phyloP scores from a whole-genome alignment of 2,329 filamentous ascomycete species.

The Raffaelea ambrosiae region DNA sequence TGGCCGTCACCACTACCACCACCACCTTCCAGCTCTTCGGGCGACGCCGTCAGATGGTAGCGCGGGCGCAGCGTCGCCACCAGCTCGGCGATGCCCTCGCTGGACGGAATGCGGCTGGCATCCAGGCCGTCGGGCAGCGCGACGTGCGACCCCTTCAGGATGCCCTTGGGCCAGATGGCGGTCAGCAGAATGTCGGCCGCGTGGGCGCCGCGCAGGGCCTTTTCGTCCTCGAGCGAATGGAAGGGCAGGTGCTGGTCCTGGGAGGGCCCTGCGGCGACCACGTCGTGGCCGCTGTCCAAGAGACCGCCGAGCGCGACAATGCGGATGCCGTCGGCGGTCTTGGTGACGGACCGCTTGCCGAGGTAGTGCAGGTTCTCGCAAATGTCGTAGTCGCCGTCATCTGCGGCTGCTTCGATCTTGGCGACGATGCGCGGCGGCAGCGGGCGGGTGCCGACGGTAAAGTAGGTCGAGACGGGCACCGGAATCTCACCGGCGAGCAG shows the following conservation, averaged over 20 bases:
- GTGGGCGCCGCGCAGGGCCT: conserved; percentile 65
- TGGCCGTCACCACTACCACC: conserved; percentile 18
- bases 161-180: conserved; percentile 69
- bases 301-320: conserved; percentile 80
- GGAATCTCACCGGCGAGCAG: conserved; percentile 65
- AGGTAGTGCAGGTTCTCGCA: conserved; percentile 89
- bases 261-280: conserved; percentile 39
- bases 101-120: conserved; percentile 40
- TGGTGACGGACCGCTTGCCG: conserved; percentile 77
- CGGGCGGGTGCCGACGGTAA: conserved; percentile 67
- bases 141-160: conserved; percentile 62
- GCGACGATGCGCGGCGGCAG: conserved; percentile 64
- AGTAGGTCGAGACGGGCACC: conserved; percentile 81
- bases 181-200: conserved; percentile 82
- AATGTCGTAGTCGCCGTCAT: conserved; percentile 29
- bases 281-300: conserved; percentile 46
- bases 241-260: conserved; percentile 68
- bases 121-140: conserved; percentile 33
- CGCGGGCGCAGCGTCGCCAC: conserved; percentile 75
- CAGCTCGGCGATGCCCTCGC: conserved; percentile 68
- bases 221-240: conserved; percentile 70
- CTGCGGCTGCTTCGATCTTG: conserved; percentile 47
- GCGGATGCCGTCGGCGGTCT: conserved; percentile 80
- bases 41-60: conserved; percentile 67
- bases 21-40: conserved; percentile 18